These are phyloP conservation scores for Ganoderma multipileum DNA, from an alignment of 1,284 basidiomycete species.

Conservation along the genomic window DNA sequence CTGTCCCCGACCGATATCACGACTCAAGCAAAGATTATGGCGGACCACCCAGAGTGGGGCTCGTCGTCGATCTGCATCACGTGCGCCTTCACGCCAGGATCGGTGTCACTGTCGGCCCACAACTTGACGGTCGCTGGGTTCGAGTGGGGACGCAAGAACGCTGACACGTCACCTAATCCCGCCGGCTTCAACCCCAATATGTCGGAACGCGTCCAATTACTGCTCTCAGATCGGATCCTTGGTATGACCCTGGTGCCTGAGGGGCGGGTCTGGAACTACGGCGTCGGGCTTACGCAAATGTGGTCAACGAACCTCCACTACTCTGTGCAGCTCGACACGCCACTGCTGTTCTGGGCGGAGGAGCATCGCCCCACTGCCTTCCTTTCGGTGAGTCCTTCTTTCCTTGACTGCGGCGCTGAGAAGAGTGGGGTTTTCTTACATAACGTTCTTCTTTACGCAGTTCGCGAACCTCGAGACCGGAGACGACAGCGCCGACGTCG, in stretches of 20 bases:
- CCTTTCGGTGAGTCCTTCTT: slow-evolving; percentile 69
- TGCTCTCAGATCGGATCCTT: slow-evolving; percentile 92
- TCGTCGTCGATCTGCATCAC: slow-evolving; percentile 95
- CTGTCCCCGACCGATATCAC: slow-evolving; percentile 95
- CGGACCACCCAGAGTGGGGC: slow-evolving; percentile 93
- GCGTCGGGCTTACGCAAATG: slow-evolving; percentile 89
- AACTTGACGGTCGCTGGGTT: slow-evolving; percentile 91
- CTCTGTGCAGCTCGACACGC: slow-evolving; percentile 89
- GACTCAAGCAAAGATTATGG: slow-evolving; percentile 96
- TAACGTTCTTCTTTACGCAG: slow-evolving; percentile 43
- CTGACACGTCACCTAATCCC: slow-evolving; percentile 86
- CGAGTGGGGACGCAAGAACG: slow-evolving; percentile 97
- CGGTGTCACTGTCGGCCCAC: slow-evolving; percentile 94
- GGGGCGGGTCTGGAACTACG: slow-evolving; percentile 94
- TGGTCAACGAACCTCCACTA: slow-evolving; percentile 90
- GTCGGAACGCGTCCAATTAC: slow-evolving; percentile 95
- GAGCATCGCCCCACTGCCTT: slow-evolving; percentile 93
- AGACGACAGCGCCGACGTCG: slow-evolving; percentile 90
- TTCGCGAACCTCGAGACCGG: slow-evolving; percentile 87
- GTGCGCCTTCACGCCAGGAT: slow-evolving; percentile 97
- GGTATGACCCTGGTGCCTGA: slow-evolving; percentile 93
- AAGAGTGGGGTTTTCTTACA: slow-evolving; percentile 12
- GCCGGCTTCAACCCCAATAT: slow-evolving; percentile 96
- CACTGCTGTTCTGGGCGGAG: slow-evolving; percentile 95
- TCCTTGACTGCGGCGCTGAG: neutral